Conservation (phyloP, 305 asterid species). For the Fraxinus xanthoxyloides region DNA sequence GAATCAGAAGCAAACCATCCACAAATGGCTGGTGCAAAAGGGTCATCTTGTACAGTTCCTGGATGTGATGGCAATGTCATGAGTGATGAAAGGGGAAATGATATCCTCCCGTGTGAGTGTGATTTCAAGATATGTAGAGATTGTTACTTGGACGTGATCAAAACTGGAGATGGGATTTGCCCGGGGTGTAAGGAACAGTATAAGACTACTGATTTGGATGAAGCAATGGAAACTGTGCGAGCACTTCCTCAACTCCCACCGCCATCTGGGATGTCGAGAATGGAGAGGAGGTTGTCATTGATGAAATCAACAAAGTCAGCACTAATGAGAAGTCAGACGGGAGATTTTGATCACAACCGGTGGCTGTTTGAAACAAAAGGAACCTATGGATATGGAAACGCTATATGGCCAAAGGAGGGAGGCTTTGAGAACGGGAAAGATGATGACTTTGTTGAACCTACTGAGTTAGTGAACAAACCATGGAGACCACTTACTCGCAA, state of each 20-base stretch:
- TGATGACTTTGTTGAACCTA: conserved; percentile 41
- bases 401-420: conserved; percentile 82
- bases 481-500: conserved; percentile 92
- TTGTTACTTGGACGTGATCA: conserved; percentile 59
- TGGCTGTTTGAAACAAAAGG: conserved; percentile 83
- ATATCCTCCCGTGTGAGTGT: conserved; percentile 69
- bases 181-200: conserved; percentile 81
- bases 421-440: conserved; percentile 46
- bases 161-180: conserved; percentile 63
- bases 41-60: conserved; percentile 66
- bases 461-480: conserved; percentile 59
- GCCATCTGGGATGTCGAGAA: conserved; percentile 49
- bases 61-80: conserved; percentile 73
- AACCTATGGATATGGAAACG: conserved; percentile 84
- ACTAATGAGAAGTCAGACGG: conserved; percentile 70
- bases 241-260: conserved; percentile 53
- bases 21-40: conserved; percentile 79
- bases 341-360: conserved; percentile 73
- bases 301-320: conserved; percentile 70
- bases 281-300: conserved; percentile 67
- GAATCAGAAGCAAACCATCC: conserved; percentile 69
- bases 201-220: conserved; percentile 56
- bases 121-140: conserved; percentile 78
- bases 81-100: conserved; percentile 66
- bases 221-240: conserved; percentile 37